Base-by-base conservation (phyloP, 2,329 filamentous ascomycete genomes). In the Alternaria gansuensis region DNA sequence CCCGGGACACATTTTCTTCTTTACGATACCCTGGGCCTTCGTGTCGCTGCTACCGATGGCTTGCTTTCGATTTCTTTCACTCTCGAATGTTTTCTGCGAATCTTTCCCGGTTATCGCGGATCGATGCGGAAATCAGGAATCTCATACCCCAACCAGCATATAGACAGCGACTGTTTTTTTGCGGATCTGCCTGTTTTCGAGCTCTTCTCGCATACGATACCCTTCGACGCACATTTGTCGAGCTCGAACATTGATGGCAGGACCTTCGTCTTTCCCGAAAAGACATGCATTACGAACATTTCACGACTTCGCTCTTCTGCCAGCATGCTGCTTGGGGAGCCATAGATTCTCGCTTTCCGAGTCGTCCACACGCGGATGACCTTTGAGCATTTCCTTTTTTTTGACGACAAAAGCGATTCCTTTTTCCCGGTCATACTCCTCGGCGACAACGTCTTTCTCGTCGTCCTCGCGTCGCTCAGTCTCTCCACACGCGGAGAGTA, bases 121-220 rank as follows among this genome's bases (percentile, higher is more conserved):
- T 71, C 66, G 72, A 72, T 70, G 70, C 73, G 77, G 72, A 74
- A 74, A 71, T 75, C 74, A 72, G 76, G 75, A 77, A 78, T 74
- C 75, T 79, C 77, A 80, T 80, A 80, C 78, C 79, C 78, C 75
- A 75, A 80, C 70, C 78, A 80, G 79, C 79, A 81, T 80, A 81
- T 82, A 82, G 80, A 82, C 75, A 80, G 78, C 80, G 79, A 79
- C 75, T 78, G 77, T 81, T 81, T 79, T 71, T 74, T 70, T 77
- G 75, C 74, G 74, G 71, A 71, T 71, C 75, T 75, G 74, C 73
- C 71, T 76, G 68, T 73, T 73, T 74, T 75, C 73, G 74, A 76
- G 75, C 72, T 73, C 72, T 68, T 68, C 73, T 61, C 76, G 70
- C 73, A 76, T 68, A 75, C 69, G 74, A 75, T 73, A 75, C 70